Conservation (phyloP, 352 stramenopile genomes). For the Globisporangium emineosum region DNA sequence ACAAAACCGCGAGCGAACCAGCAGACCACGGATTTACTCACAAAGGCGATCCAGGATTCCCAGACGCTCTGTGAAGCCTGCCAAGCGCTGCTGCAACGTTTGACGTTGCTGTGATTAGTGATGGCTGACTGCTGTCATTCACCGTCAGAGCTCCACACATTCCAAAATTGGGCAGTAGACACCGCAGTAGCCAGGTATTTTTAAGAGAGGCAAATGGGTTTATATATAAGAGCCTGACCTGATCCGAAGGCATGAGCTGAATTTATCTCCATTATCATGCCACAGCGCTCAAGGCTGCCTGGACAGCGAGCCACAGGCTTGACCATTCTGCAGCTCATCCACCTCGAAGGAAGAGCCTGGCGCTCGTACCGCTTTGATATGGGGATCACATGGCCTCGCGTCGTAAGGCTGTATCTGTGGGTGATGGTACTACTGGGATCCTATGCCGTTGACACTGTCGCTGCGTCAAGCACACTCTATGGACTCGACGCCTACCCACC, state of each 20-base stretch:
- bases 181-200: too few species aligned
- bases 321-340: too few species aligned
- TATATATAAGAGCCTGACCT: too few species aligned
- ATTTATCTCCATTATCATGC: too few species aligned
- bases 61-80: conserved; percentile 19
- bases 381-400: background rate
- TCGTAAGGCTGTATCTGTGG: background rate
- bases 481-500: conserved; percentile 32
- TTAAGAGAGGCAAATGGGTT: too few species aligned
- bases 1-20: conserved; percentile 14
- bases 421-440: background rate
- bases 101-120: conserved; percentile 19
- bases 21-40: conserved; percentile 26
- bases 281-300: too few species aligned
- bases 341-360: too few species aligned
- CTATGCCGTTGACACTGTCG: background rate
- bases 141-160: too few species aligned
- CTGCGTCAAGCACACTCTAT: background rate
- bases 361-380: background rate
- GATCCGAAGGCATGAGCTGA: too few species aligned
- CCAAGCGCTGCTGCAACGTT: conserved; percentile 28
- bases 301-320: too few species aligned
- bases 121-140: too few species aligned
- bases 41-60: conserved; percentile 28
- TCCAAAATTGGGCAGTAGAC: too few species aligned